Evolutionary conservation across 345 rosid species (phyloP).

Genomic region (Eucalyptus camaldulensis): DNA sequence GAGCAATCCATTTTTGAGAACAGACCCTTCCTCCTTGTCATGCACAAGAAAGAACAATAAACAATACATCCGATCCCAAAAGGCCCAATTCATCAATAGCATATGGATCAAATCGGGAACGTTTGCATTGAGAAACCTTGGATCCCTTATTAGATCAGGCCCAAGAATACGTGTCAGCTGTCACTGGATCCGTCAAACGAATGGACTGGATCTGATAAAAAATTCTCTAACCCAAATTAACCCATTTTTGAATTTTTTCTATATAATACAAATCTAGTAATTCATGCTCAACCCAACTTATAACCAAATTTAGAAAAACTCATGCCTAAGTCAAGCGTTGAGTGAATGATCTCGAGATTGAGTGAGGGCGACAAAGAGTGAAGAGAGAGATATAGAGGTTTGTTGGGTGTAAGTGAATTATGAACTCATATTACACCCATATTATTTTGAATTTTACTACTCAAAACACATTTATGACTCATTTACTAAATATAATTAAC

Average conservation of each 20-base stretch:
- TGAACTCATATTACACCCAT: not conserved
- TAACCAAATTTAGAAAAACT: no score
- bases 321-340: fast-evolving
- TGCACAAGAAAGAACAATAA: no score
- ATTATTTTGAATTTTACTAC: no score
- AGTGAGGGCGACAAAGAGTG: fast-evolving
- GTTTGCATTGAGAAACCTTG: not conserved
- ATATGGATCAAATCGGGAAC: not conserved
- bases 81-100: not conserved
- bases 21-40: no score
- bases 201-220: fast-evolving
- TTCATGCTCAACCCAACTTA: fast-evolving
- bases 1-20: fast-evolving
- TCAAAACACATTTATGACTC: not conserved
- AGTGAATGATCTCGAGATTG: fast-evolving
- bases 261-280: fast-evolving
- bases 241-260: fast-evolving
- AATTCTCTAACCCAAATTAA: fast-evolving
- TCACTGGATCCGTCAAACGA: fast-evolving
- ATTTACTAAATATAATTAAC: no score
- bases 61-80: not conserved
- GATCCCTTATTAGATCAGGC: not conserved
- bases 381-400: no score
- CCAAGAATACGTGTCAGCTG: fast-evolving
- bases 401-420: not conserved